phyloP scores from a whole-genome alignment of 2,329 filamentous ascomycete genomes.

The Cordyceps cateniannulata region DNA sequence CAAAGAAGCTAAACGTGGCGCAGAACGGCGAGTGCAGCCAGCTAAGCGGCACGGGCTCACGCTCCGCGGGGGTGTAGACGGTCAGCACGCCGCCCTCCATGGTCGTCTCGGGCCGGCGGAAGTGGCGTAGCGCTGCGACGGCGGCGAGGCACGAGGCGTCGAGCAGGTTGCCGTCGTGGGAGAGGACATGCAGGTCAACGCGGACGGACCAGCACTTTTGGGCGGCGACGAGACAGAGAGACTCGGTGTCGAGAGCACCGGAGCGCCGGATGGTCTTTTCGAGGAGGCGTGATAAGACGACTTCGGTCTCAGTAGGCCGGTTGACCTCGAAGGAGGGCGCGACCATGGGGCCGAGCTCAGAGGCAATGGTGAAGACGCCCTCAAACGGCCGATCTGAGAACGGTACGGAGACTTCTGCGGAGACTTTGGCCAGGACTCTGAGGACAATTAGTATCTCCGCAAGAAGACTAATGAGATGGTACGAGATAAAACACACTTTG shows the following conservation, averaged over 20 bases:
- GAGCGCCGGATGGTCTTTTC: constrained; percentile 93
- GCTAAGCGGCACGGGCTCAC: constrained; percentile 83
- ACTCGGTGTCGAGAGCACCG: constrained; percentile 89
- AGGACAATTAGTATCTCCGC: not conserved
- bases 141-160: constrained; percentile 83
- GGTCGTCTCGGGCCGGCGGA: constrained; percentile 80
- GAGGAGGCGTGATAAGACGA: constrained; percentile 78
- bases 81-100: constrained; percentile 80
- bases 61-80: constrained; percentile 75
- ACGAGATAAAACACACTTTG: constrained; percentile 52
- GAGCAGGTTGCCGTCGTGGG: constrained; percentile 84
- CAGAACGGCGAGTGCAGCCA: constrained; percentile 91
- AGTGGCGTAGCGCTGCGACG: constrained; percentile 83
- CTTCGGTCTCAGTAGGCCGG: constrained; percentile 75
- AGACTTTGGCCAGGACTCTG: constrained; percentile 78
- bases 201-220: constrained; percentile 88
- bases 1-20: constrained; percentile 81
- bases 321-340: constrained; percentile 85
- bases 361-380: constrained; percentile 86
- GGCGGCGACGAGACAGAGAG: constrained; percentile 85
- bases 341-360: constrained; percentile 88
- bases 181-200: constrained; percentile 85
- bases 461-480: not conserved
- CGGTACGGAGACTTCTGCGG: constrained; percentile 80
- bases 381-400: constrained; percentile 88